These are phyloP conservation scores for Talaromyces rugulosus DNA, from an alignment of 2,329 filamentous ascomycete species.

Conservation along the genomic window DNA sequence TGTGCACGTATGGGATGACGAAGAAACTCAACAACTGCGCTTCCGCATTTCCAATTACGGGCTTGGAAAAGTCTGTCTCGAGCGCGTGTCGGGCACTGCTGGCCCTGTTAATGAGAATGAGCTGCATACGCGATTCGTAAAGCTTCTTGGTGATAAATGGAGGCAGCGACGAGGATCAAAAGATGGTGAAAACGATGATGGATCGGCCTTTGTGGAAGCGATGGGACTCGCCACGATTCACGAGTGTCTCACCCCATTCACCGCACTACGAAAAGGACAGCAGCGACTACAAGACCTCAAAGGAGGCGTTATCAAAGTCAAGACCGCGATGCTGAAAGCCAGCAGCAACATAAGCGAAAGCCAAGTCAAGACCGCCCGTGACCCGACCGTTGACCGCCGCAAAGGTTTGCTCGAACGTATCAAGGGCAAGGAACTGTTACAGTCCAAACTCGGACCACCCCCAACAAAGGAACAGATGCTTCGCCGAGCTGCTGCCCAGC, in stretches of 20 bases:
- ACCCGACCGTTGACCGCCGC: conserved; percentile 29
- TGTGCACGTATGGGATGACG: conserved; percentile 57
- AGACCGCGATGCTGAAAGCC: conserved; percentile 27
- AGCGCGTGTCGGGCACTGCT: conserved; percentile 19
- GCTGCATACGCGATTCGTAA: conserved; percentile 49
- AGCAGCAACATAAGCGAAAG: conserved; percentile 9
- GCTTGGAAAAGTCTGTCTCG: conserved; percentile 35
- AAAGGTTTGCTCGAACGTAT: conserved; percentile 73
- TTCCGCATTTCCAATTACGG: conserved; percentile 41
- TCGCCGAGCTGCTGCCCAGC: conserved; percentile 62
- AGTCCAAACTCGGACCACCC: conserved; percentile 43
- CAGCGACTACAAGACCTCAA: conserved; percentile 38
- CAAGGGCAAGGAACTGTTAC: conserved; percentile 59
- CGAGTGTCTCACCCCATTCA: conserved; percentile 32
- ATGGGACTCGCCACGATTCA: conserved; percentile 32
- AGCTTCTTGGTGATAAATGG: conserved; percentile 45
- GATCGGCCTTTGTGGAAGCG: conserved; percentile 29
- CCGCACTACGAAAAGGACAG: conserved; percentile 35
- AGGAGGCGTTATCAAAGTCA: conserved; percentile 34
- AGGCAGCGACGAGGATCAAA: conserved; percentile 35
- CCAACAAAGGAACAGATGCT: conserved; percentile 54
- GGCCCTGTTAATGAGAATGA: conserved; percentile 41
- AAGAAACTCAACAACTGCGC: conserved; percentile 16
- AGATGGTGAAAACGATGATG: conserved; percentile 24
- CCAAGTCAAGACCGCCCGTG: conserved; percentile 21